Conservation (phyloP, 805 yeast species). For the Kazachstania psychrophila region DNA sequence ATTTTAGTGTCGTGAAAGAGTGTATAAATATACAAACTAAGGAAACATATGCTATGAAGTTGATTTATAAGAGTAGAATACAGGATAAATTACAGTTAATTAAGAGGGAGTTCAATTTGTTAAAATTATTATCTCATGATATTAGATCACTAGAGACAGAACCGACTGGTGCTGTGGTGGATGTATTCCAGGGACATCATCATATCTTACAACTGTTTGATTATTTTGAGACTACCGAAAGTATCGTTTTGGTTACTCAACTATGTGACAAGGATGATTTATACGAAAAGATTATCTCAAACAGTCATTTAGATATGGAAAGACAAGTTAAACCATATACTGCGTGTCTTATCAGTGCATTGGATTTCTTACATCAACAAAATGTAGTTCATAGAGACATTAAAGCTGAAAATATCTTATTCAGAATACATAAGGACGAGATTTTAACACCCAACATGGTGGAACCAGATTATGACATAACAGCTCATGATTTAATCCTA, state of each 20-base stretch:
- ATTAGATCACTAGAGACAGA: constrained; percentile 29
- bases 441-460: constrained; percentile 28
- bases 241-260: constrained; percentile 51
- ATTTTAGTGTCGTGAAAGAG: constrained; percentile 42
- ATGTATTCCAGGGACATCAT: constrained; percentile 30
- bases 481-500: constrained; percentile 28
- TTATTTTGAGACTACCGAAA: constrained; percentile 57
- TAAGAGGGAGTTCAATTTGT: constrained; percentile 51
- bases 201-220: constrained; percentile 56
- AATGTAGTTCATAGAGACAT: constrained; percentile 62
- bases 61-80: constrained; percentile 24
- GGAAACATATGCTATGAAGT: constrained; percentile 41
- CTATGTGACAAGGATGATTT: constrained; percentile 62
- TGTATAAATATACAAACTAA: constrained; percentile 37
- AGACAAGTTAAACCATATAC: constrained; percentile 43
- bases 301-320: constrained; percentile 37
- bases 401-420: constrained; percentile 62
- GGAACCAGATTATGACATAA: constrained; percentile 30
- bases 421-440: constrained; percentile 24
- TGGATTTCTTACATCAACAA: constrained; percentile 48
- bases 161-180: neutral
- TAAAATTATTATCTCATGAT: constrained; percentile 25
- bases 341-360: constrained; percentile 42
- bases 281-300: constrained; percentile 46
- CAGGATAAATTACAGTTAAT: constrained; percentile 32